Base-by-base conservation (phyloP, 2,329 filamentous ascomycete species). In the Fusarium acutatum region DNA sequence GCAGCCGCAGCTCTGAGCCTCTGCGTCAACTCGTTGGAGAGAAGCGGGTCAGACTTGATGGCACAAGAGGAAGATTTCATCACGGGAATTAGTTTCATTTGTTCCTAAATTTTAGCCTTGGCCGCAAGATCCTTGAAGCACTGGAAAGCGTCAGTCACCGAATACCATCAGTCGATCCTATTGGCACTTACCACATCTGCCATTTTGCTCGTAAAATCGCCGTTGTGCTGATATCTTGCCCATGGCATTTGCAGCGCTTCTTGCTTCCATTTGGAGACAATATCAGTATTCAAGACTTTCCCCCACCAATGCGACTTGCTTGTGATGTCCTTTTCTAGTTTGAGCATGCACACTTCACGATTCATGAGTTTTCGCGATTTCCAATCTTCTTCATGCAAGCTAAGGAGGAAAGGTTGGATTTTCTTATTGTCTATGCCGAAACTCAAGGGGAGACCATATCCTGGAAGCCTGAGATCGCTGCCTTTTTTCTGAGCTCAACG, bases 241-340 rank as follows among this genome's bases (percentile, higher is more conserved):
- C 61, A 62, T 7, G 44, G 30, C 18, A 61, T 43, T n/a, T 30
- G 13, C 2, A 52, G 37, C 4, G 57, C 22, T 24, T 64, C 56
- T 28, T 62, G 37, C 30, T 64, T 62, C 61, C 37, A 64, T 15
- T 50, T 62, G 3, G 17, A 22, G 10, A 40, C 22, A 10, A 41
- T 67, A 24, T 35, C 62, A 5, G 70, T 47, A 28, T 81, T 60
- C 34, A 67, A 67, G 11, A 79, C 75, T 50, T 81, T 81, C 28
- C 46, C 64, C 40, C 82, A 71, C 83, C 82, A 84, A 38, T 79
- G 73, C 1, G 76, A 73, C 69, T 84, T 84, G 72, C 84, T 81
- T 4, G 82, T 82, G 30, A 84, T 73, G 10, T 62, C 47, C 50
- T 81, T 79, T 72, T 84, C 80, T 30, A 82, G 52, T 7, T 72